Base-by-base conservation (phyloP, 202 grass and related monocot genomes). In the Elaeis oleifera region DNA sequence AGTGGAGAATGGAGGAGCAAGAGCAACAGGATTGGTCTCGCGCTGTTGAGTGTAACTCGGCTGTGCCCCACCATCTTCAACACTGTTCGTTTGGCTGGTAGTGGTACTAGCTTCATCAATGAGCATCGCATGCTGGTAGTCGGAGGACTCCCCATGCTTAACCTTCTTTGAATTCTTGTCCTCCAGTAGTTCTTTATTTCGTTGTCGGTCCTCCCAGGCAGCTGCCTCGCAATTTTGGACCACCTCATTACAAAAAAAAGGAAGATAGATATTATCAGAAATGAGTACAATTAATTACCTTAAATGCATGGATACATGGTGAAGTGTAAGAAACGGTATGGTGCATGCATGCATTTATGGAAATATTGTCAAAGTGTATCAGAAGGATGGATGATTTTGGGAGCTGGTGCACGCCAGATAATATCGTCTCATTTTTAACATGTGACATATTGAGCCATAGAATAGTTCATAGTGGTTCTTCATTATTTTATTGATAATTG, bases 121-220 rank as follows among this genome's bases (percentile, higher is more conserved):
- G 0, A 20, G 16, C 60, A 23, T 17, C 32, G 13, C 18, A 48
- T 19, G 58, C 8, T 65, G 60, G 2, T 16, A 1, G 16, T 25
- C 51, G 3, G 1, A 53, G 25, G 52, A 6, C 24, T 54, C 58
- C 0, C 65, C 62, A 27, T 60, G 18, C 50, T 71, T 75, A 18
- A 21, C 28, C 19, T 75, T 77, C 69, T 75, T 54, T 71, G 81
- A 49, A 80, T 74, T 64, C 62, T 80, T 49, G 80, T 88, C 54
- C 76, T 74, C 85, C 85, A 83, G 65, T 80, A 83, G 69, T 83
- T 83, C 50, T 80, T 88, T 68, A 88, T 83, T 20, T 88, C 72
- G 49, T 88, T 88, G 50, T 88, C 85, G 2, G 76, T 88, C 60
- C 85, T 78, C 16, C 76, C 80, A 0, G 85, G 81, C 4, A 88